Percentiles rank a stretch among this genome's conserved stretches.
phyloP scores from a whole-genome alignment of 441 rosid genomes.

The Pelargonium myrrhifolium region DNA sequence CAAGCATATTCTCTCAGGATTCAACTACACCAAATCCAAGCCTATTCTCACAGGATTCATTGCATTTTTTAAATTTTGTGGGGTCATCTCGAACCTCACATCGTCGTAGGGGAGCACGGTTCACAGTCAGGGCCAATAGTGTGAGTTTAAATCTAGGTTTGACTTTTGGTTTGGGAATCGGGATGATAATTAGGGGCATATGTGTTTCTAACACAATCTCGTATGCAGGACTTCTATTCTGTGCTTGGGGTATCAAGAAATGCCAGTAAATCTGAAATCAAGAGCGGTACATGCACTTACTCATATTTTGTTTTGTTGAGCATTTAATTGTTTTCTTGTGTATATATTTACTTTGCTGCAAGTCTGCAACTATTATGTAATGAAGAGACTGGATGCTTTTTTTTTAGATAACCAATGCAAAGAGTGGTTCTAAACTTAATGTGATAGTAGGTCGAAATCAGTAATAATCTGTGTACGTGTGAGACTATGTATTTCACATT shows the following conservation, averaged over 20 bases:
- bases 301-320: slow-evolving; percentile 11
- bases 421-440: no score
- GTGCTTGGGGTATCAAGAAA: slow-evolving; percentile 84
- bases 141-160: slow-evolving; percentile 43
- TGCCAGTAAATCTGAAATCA: slow-evolving; percentile 90
- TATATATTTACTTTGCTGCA: slow-evolving; percentile 1
- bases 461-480: no score
- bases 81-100: slow-evolving; percentile 37
- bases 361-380: neutral
- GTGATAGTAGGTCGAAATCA: no score
- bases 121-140: slow-evolving; percentile 71
- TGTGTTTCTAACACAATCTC: neutral
- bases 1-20: neutral
- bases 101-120: slow-evolving; percentile 47
- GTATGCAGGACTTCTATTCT: slow-evolving; percentile 75
- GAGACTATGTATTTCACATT: no score
- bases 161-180: slow-evolving; percentile 9
- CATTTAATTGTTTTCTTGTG: slow-evolving; percentile 1
- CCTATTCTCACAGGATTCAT: slow-evolving; percentile 53
- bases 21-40: slow-evolving; percentile 27
- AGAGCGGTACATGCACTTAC: slow-evolving; percentile 54
- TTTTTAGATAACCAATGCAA: no score
- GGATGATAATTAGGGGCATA: slow-evolving; percentile 7
- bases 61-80: slow-evolving; percentile 36
- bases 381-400: no score